Evolutionary conservation across 345 rosid species (phyloP).

Genomic region (Citrus cavaleriei): DNA sequence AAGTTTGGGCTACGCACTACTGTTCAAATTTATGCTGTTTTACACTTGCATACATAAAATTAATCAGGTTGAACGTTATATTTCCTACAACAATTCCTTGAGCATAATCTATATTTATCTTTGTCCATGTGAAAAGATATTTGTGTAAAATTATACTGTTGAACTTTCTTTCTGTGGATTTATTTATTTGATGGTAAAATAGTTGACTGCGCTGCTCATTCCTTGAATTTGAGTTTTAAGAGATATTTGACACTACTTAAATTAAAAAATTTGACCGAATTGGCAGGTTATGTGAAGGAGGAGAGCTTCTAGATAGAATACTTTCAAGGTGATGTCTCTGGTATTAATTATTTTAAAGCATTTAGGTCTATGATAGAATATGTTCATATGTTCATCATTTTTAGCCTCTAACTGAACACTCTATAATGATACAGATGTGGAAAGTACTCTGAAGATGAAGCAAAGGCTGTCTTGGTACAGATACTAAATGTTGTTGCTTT

Average conservation of each 20-base stretch:
- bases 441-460: constrained; percentile 86
- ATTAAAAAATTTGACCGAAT: constrained; percentile 10
- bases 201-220: neutral
- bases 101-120: neutral
- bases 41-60: neutral
- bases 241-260: neutral
- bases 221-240: neutral
- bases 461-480: constrained; percentile 77
- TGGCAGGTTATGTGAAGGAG: constrained; percentile 97
- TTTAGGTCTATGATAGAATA: neutral
- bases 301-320: constrained; percentile 91
- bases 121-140: neutral
- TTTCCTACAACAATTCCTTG: neutral
- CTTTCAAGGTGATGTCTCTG: constrained; percentile 55
- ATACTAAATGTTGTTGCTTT: constrained; percentile 81
- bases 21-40: constrained; percentile 3
- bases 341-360: neutral
- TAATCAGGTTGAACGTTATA: neutral
- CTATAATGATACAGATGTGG: constrained; percentile 57
- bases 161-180: neutral
- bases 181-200: neutral
- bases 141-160: neutral
- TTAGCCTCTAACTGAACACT: constrained; percentile 23
- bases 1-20: constrained; percentile 27
- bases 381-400: neutral